Percentiles rank a stretch among this genome's conserved stretches.
phyloP scores from a whole-genome alignment of 306 rosid species.

The Astragalus glycyphyllos region DNA sequence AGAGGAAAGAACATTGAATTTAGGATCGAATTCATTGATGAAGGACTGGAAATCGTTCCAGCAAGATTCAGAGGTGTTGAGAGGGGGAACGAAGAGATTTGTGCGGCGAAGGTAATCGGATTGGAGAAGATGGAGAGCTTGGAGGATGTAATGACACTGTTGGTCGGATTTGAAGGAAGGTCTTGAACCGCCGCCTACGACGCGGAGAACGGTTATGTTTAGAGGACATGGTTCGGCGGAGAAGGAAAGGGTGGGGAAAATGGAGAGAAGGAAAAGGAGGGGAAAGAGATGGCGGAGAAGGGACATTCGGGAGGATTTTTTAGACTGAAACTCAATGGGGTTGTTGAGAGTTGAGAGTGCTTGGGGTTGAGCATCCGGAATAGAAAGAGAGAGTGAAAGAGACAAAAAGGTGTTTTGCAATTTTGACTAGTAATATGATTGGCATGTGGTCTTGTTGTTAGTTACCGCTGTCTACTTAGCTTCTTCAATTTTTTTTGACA shows the following conservation, averaged over 20 bases:
- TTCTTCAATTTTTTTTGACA: no score
- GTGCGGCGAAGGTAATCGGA: slow-evolving; percentile 66
- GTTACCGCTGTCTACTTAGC: background rate
- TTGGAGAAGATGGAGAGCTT: slow-evolving; percentile 69
- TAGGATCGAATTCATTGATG: slow-evolving; percentile 27
- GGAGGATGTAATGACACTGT: slow-evolving; percentile 62
- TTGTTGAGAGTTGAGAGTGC: background rate
- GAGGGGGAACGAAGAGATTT: slow-evolving; percentile 55
- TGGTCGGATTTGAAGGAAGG: slow-evolving; percentile 29
- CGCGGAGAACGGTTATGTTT: slow-evolving; percentile 68
- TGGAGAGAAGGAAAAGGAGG: slow-evolving; percentile 26
- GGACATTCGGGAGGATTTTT: slow-evolving; percentile 30
- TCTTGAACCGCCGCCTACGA: slow-evolving; percentile 31
- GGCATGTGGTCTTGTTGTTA: slow-evolving; percentile 1
- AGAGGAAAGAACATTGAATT: slow-evolving; percentile 27
- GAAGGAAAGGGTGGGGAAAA: slow-evolving; percentile 26
- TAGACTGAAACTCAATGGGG: no score
- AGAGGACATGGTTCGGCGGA: slow-evolving; percentile 67
- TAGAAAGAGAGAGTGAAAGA: background rate
- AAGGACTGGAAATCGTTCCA: slow-evolving; percentile 39
- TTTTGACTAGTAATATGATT: background rate
- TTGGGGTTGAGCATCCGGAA: background rate
- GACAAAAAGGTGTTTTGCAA: no score
- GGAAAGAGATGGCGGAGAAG: background rate
- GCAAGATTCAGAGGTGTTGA: slow-evolving; percentile 44